Percentiles rank a stretch among this genome's conserved stretches.
Evolutionary conservation across 176 grass and related monocot genomes (phyloP).

Genomic region (Calamus simplicifolius): DNA sequence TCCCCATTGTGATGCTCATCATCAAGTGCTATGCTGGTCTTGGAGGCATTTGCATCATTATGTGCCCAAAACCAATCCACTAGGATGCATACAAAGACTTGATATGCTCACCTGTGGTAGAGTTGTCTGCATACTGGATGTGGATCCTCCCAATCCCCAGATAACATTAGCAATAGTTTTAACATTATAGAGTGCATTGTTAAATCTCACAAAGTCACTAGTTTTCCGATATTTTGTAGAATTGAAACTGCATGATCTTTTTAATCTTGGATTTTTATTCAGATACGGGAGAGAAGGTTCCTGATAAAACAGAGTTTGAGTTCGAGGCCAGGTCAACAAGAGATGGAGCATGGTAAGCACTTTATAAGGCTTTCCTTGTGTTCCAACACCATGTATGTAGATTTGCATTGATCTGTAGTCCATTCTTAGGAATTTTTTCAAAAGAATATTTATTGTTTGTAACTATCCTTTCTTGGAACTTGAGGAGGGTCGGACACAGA

Average conservation of each 20-base stretch:
- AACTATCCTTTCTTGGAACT: no score
- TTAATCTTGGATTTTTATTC: conserved; percentile 27
- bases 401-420: conserved; percentile 1
- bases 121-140: not conserved
- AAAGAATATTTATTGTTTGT: no score
- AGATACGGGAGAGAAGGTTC: conserved; percentile 44
- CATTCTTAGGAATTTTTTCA: not conserved
- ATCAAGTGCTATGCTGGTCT: not conserved
- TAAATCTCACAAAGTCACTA: not conserved
- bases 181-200: no score
- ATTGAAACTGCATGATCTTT: conserved; percentile 11
- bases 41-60: not conserved
- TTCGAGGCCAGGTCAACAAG: conserved; percentile 90
- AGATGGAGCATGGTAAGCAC: conserved; percentile 71
- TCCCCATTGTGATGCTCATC: not conserved
- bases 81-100: no score
- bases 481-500: no score
- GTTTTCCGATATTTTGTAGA: not conserved
- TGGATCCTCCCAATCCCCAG: not conserved
- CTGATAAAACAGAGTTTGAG: conserved; percentile 46
- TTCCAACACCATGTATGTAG: conserved; percentile 8
- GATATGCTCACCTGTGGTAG: not conserved
- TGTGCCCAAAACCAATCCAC: no score
- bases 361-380: conserved; percentile 10
- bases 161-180: no score